A percentile compares a stretch with the other conserved stretches of the same genome.
Evolutionary conservation across 768 basidiomycete species (phyloP).

Genomic region (Clavulina sp.): DNA sequence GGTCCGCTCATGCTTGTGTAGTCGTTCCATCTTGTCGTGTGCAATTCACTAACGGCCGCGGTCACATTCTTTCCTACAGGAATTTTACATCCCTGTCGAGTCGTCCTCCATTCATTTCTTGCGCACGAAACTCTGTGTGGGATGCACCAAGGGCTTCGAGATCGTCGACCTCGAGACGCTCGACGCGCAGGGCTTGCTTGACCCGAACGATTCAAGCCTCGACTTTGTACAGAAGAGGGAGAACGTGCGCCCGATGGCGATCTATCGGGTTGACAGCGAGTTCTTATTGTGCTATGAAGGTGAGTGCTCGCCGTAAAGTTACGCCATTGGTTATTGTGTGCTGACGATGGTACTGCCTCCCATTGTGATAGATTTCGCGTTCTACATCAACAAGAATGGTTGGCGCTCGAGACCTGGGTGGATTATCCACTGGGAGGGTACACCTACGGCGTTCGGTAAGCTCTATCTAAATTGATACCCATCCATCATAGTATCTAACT

Average conservation of each 20-base stretch:
- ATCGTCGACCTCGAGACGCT: constrained; percentile 94
- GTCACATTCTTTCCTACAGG: constrained; percentile 29
- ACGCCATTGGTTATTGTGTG: constrained; percentile 3
- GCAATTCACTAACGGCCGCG: background rate
- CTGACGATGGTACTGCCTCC: constrained; percentile 2
- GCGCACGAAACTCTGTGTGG: constrained; percentile 93
- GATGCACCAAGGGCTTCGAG: constrained; percentile 93
- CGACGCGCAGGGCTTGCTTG: constrained; percentile 90
- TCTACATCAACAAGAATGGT: constrained; percentile 95
- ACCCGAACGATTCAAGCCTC: constrained; percentile 76
- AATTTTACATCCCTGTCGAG: constrained; percentile 97
- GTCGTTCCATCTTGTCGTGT: too few relatives aligned
- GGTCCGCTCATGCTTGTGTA: background rate
- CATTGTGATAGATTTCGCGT: constrained; percentile 71
- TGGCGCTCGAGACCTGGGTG: constrained; percentile 80
- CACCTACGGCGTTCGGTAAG: constrained; percentile 86
- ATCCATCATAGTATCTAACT: background rate
- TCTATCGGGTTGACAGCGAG: constrained; percentile 91
- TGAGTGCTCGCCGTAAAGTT: constrained; percentile 22
- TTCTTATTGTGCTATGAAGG: constrained; percentile 97
- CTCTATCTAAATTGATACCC: constrained; percentile 3
- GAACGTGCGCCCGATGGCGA: constrained; percentile 82
- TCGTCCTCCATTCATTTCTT: constrained; percentile 93
- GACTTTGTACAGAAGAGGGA: constrained; percentile 88
- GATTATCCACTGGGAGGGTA: constrained; percentile 94